These are phyloP conservation scores for Teratosphaeria zuluensis DNA, from an alignment of 2,329 filamentous ascomycete species.

Conservation along the genomic window DNA sequence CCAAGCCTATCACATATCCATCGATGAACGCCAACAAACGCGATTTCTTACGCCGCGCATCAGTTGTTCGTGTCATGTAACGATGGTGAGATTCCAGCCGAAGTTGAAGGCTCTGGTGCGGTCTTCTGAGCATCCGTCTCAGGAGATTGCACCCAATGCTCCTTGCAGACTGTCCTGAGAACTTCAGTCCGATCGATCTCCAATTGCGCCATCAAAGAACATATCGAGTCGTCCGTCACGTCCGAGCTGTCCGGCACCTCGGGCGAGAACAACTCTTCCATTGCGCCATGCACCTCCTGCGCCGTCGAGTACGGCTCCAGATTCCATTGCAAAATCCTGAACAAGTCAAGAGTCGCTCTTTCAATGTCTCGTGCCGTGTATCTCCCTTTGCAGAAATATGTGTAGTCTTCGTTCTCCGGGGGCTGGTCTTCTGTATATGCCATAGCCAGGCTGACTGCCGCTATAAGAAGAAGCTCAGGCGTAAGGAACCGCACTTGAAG, in stretches of 20 bases:
- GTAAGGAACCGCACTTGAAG: neutral
- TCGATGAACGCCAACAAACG: neutral
- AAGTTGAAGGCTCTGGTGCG: neutral
- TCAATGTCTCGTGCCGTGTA: slow-evolving; percentile 10
- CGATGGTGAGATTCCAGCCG: neutral
- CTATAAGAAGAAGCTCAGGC: slow-evolving; percentile 15
- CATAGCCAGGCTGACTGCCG: slow-evolving; percentile 18
- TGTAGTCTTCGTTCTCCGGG: slow-evolving; percentile 10
- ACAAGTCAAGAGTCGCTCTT: neutral
- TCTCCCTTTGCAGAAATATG: slow-evolving; percentile 7
- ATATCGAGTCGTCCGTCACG: neutral
- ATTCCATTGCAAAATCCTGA: neutral
- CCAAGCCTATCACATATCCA: neutral
- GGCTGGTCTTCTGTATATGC: slow-evolving; percentile 20
- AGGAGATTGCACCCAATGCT: neutral
- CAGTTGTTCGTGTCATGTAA: neutral
- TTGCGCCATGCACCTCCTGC: neutral
- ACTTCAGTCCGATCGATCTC: neutral
- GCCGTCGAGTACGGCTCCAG: neutral
- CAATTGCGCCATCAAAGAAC: neutral
- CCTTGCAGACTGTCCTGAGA: neutral
- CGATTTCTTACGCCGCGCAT: neutral
- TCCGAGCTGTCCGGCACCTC: neutral
- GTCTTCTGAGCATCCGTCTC: neutral
- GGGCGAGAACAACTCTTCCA: neutral